Evolutionary conservation across 1,284 basidiomycete species (phyloP).

Genomic region (Puccinia sorghi): DNA sequence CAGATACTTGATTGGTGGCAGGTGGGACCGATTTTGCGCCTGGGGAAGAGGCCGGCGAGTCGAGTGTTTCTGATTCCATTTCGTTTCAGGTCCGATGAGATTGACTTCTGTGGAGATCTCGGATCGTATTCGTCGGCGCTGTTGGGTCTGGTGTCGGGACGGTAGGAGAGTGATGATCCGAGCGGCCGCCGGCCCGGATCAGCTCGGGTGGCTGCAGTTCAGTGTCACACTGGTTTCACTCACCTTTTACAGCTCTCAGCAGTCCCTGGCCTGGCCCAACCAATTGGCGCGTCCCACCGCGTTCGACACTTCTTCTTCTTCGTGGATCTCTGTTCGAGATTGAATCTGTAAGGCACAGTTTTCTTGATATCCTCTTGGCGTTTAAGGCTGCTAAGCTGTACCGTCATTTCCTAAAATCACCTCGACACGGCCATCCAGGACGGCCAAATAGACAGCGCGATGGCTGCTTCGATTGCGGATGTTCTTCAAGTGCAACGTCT

Average conservation of each 20-base stretch:
- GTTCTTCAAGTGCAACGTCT: constrained; percentile 69
- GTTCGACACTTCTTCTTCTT: neutral
- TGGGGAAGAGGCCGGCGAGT: neutral
- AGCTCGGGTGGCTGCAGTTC: neutral
- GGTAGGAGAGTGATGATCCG: neutral
- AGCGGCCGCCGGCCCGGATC: no score
- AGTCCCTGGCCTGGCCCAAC: neutral
- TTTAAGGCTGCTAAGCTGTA: no score
- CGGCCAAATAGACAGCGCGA: neutral
- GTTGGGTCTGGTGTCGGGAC: neutral
- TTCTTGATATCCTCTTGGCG: neutral
- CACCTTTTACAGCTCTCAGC: neutral
- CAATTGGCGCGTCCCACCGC: neutral
- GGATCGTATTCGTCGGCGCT: neutral
- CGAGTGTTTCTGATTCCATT: neutral
- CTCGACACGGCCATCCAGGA: neutral
- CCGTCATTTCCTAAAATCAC: no score
- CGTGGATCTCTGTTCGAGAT: neutral
- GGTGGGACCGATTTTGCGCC: neutral
- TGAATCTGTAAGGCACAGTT: neutral
- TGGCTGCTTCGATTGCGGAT: constrained; percentile 22
- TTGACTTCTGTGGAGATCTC: neutral
- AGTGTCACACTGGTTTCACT: neutral
- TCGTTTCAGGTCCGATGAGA: neutral
- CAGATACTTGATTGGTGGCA: neutral